Evolutionary conservation across 441 rosid genomes (phyloP), one percentile per base, ranked within the genome.

Genomic region (Melastoma candidum): DNA sequence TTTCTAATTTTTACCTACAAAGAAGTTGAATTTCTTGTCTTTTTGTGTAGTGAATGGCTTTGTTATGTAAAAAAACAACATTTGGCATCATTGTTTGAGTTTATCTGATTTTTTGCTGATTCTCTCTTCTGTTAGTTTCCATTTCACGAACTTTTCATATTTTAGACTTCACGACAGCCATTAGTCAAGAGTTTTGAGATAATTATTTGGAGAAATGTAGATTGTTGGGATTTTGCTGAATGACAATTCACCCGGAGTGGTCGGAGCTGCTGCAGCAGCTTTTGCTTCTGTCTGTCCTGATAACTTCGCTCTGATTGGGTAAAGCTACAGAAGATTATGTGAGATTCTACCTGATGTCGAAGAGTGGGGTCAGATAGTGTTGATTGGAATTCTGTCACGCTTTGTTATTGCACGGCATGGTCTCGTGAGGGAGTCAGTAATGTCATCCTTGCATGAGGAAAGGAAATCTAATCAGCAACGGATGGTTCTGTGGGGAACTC

Each of bases 341-440:
- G 84, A 88, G 74, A 76, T 86, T 71, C 95, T 92, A 67, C 98
- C 97, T 41, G 98, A 92, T 53, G 94, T 88, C 48, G 98, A 92
- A 77, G 98, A 88, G 63, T 92, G 98, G 98, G 98, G 98, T 64
- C 95, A 85, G 74, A 88, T 88, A 71, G 65, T 76, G 68, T 75
- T 88, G 53, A 92, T 78, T 54, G 80, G 81, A 56, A 85, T 81
- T 54, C 95, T 92, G 62, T 63, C 86, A 66, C 90, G 81, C 48
- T 88, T 82, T 64, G 80, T 76, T 44, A 77, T 84, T 57, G 96
- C 97, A 53, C 74, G 81, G 70, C 94, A 85, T 67, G 98, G 98
- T 55, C 81, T 92, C 63, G 95, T 81, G 61, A 73, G 81, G 70
- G 92, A 92, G 66, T 92, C 98, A 25, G 68, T 92, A 71, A 85